Conservation (phyloP, 495 filamentous ascomycete species). For the Staphylotrichum longicolle region DNA sequence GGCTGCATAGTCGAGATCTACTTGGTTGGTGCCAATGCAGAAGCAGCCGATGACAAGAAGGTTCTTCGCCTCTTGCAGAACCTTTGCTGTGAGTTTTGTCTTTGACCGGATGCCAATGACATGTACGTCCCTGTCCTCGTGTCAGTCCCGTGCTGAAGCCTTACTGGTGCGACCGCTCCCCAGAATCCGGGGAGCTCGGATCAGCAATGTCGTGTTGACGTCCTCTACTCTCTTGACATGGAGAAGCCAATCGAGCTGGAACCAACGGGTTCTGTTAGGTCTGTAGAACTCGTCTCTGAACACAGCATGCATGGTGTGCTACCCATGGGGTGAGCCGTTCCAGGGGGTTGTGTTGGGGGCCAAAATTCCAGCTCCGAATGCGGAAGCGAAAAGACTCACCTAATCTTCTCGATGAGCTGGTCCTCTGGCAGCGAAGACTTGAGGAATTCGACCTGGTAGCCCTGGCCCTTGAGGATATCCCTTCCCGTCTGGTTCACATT, state of each 20-base stretch:
- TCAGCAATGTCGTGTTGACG: too few species aligned
- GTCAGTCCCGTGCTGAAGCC: conserved; percentile 3
- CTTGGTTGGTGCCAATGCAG: conserved; percentile 99
- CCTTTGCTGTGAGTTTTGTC: conserved; percentile 84
- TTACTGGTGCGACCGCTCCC: too few species aligned
- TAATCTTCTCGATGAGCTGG: conserved; percentile 93
- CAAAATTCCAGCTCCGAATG: conserved; percentile 26
- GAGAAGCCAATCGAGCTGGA: too few species aligned
- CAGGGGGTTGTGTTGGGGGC: background rate
- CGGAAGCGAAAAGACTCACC: conserved; percentile 53
- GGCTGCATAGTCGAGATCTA: conserved; percentile 89
- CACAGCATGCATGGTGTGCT: too few species aligned
- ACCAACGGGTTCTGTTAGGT: background rate
- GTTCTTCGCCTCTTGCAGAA: conserved; percentile 86
- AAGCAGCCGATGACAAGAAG: conserved; percentile 97
- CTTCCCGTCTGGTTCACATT: conserved; percentile 90
- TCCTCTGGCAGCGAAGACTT: conserved; percentile 90
- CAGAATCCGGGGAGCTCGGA: too few species aligned
- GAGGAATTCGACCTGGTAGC: conserved; percentile 92
- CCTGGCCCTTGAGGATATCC: conserved; percentile 77
- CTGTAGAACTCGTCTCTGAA: too few species aligned
- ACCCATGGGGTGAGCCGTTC: background rate
- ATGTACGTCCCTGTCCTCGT: conserved; percentile 71
- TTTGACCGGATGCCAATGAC: conserved; percentile 98
- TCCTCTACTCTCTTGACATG: too few species aligned